Conservation (phyloP, 257 asterid species). For the Osmanthus fragrans region DNA sequence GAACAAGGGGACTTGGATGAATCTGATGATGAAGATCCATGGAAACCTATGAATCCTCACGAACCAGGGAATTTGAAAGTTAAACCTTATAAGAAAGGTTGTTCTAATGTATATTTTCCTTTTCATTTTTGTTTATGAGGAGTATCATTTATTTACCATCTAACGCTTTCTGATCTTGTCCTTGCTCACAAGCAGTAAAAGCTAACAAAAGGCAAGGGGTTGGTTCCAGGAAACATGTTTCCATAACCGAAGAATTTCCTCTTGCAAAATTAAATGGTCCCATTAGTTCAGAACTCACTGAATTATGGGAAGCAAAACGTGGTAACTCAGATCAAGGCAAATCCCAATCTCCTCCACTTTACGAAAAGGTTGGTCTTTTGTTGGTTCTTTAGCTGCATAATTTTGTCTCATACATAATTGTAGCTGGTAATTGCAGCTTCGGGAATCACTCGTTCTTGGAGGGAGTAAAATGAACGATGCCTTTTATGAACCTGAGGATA, state of each 20-base stretch:
- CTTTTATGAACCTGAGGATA: conserved; percentile 35
- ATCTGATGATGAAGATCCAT: conserved; percentile 74
- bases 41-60: conserved; percentile 95
- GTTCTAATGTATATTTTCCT: not conserved
- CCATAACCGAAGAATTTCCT: conserved; percentile 62
- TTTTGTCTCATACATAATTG: conserved; percentile 17
- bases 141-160: conserved; percentile 12
- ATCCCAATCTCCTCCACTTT: conserved; percentile 48
- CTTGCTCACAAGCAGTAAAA: conserved; percentile 59
- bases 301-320: conserved; percentile 67
- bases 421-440: conserved; percentile 60
- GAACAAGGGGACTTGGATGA: conserved; percentile 50
- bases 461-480: conserved; percentile 39
- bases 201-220: conserved; percentile 38
- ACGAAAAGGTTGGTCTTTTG: conserved; percentile 64
- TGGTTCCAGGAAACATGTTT: conserved; percentile 40
- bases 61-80: conserved; percentile 84
- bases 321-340: conserved; percentile 31
- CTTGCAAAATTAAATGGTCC: conserved; percentile 72
- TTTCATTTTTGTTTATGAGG: conserved; percentile 21
- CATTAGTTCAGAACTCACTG: conserved; percentile 51
- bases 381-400: conserved; percentile 20
- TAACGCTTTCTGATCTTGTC: conserved; percentile 24
- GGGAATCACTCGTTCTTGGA: conserved; percentile 64
- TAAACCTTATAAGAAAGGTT: conserved; percentile 74